Conservation (phyloP, 495 filamentous ascomycete species). For the Eremomyces bilateralis region DNA sequence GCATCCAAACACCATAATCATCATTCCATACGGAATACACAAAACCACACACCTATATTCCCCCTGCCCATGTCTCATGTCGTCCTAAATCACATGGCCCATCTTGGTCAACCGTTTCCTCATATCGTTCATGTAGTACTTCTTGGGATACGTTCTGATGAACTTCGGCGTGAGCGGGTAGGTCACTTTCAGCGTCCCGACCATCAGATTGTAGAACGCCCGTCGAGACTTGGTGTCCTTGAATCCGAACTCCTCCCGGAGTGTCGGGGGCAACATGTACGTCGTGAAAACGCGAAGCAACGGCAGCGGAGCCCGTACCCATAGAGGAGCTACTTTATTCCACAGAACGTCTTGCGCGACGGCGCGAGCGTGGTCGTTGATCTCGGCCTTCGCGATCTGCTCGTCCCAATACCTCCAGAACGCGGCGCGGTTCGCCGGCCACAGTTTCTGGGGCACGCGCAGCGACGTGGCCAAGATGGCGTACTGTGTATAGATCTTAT, state of each 20-base stretch:
- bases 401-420: conserved; percentile 25
- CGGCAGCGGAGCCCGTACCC: conserved; percentile 13
- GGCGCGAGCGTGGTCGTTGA: conserved; percentile 16
- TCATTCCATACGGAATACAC: no score
- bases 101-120: conserved; percentile 15
- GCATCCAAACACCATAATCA: no score
- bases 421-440: conserved; percentile 16
- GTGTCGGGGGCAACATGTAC: conserved; percentile 15
- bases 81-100: conserved; percentile 17
- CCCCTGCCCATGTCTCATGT: background rate
- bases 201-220: conserved; percentile 8
- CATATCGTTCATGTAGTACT: conserved; percentile 24
- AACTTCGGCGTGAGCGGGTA: conserved; percentile 17
- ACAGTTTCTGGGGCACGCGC: conserved; percentile 18
- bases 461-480: conserved; percentile 19
- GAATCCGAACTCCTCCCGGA: conserved; percentile 15
- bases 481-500: conserved; percentile 21
- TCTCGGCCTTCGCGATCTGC: conserved; percentile 14
- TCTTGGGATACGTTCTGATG: conserved; percentile 17
- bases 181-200: conserved; percentile 11
- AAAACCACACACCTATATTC: no score
- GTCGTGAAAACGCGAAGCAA: conserved; percentile 16
- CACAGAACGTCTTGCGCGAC: conserved; percentile 19
- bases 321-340: conserved; percentile 4
- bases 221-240: conserved; percentile 4